Conservation (phyloP, 805 yeast species). For the Lachancea thermotolerans region DNA sequence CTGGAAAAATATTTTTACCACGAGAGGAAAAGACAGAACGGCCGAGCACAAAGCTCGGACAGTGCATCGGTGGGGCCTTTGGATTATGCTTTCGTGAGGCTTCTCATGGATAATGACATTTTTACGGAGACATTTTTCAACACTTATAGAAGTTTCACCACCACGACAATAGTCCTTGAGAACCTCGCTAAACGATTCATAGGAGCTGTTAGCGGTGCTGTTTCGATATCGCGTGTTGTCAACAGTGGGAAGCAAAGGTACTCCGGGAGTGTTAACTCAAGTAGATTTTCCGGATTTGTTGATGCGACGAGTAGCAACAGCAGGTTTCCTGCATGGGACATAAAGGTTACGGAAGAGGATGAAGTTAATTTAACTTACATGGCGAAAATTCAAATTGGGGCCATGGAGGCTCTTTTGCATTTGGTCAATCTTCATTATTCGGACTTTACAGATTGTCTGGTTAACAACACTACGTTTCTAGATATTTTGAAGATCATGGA, state of each 20-base stretch:
- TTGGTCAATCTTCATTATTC: constrained; percentile 66
- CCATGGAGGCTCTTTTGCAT: constrained; percentile 66
- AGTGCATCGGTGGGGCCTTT: constrained; percentile 20
- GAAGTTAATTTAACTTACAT: constrained; percentile 59
- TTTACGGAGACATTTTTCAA: constrained; percentile 65
- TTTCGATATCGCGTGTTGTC: constrained; percentile 39
- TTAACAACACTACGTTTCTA: constrained; percentile 52
- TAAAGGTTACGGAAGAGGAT: constrained; percentile 33
- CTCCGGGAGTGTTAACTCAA: constrained; percentile 32
- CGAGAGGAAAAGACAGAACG: constrained; percentile 15
- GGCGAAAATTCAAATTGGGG: constrained; percentile 74
- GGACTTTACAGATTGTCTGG: constrained; percentile 65
- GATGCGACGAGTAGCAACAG: constrained; percentile 27
- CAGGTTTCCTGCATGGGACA: constrained; percentile 56
- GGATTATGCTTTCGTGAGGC: constrained; percentile 37
- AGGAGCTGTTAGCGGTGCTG: constrained; percentile 58
- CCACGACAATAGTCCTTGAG: constrained; percentile 47
- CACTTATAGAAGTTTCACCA: constrained; percentile 59
- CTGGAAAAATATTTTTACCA: constrained; percentile 35
- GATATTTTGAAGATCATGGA: constrained; percentile 63
- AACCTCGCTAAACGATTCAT: constrained; percentile 48
- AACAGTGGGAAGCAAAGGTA: constrained; percentile 14
- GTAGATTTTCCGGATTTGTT: constrained; percentile 18
- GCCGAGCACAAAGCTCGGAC: neutral
- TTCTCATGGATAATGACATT: constrained; percentile 56